Evolutionary conservation across 2,329 filamentous ascomycete species (phyloP).

Genomic region (Xylariales sp.): DNA sequence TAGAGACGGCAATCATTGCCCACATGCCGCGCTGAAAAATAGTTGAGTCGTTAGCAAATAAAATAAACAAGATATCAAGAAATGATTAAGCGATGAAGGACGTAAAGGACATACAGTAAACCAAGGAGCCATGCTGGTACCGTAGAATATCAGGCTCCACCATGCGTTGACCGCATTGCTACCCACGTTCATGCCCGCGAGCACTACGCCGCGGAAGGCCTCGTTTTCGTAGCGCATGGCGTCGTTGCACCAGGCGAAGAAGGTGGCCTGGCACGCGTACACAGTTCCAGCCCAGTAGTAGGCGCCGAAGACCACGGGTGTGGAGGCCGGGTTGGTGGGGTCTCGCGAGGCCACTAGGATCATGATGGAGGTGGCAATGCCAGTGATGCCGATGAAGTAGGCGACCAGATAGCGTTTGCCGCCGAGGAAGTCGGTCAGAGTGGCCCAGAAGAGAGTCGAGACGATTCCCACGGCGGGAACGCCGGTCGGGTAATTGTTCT

Average conservation of each 20-base stretch:
- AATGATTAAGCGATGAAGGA: conserved; percentile 9
- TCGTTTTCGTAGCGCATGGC: conserved; percentile 60
- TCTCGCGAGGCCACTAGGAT: conserved; percentile 49
- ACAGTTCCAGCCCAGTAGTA: conserved; percentile 69
- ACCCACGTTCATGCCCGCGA: conserved; percentile 68
- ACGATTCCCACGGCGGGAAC: conserved; percentile 53
- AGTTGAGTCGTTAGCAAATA: conserved; percentile 8
- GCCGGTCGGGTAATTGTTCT: conserved; percentile 54
- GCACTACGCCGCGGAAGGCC: conserved; percentile 59
- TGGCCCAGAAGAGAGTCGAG: conserved; percentile 65
- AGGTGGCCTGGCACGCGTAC: conserved; percentile 69
- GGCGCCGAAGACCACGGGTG: conserved; percentile 54
- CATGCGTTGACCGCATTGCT: conserved; percentile 67
- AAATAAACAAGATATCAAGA: too few relatives aligned
- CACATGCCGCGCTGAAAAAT: conserved; percentile 58
- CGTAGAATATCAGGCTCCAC: conserved; percentile 71
- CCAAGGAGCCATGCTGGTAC: conserved; percentile 60
- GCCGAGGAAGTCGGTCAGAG: conserved; percentile 59
- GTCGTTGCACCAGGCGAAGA: conserved; percentile 75
- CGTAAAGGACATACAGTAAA: conserved; percentile 47
- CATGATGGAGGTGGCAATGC: conserved; percentile 57
- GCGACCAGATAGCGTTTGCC: conserved; percentile 63
- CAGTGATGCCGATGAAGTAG: conserved; percentile 63
- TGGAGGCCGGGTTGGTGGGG: conserved; percentile 34
- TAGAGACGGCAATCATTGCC: conserved; percentile 64